Percentiles rank a stretch among this genome's conserved stretches.
These are phyloP conservation scores for Hypoxylon sp. DNA, from an alignment of 2,329 filamentous ascomycete genomes.

Conservation along the genomic window DNA sequence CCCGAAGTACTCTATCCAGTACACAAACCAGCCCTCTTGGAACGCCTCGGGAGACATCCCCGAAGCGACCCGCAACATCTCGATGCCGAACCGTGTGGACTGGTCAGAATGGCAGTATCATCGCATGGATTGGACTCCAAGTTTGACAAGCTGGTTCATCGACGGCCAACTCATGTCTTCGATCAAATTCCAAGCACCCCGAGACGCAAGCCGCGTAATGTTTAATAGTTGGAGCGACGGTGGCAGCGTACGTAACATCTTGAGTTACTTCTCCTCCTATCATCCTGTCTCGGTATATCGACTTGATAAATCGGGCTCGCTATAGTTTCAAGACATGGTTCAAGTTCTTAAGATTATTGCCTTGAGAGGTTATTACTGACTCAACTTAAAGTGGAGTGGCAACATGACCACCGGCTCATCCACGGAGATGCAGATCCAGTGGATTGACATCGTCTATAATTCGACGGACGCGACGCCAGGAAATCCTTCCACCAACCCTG, in stretches of 20 bases:
- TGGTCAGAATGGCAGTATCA: constrained; percentile 65
- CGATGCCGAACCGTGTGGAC: constrained; percentile 50
- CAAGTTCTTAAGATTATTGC: neutral
- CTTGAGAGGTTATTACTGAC: neutral
- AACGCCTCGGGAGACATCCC: constrained; percentile 56
- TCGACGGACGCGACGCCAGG: constrained; percentile 48
- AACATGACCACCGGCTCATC: constrained; percentile 53
- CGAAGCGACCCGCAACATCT: constrained; percentile 55
- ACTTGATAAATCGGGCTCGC: neutral
- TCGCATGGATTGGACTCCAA: constrained; percentile 63
- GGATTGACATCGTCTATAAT: constrained; percentile 63
- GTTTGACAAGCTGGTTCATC: constrained; percentile 62
- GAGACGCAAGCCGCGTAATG: constrained; percentile 58
- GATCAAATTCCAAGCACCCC: constrained; percentile 62
- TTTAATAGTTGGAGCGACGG: constrained; percentile 67
- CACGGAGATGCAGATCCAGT: constrained; percentile 63
- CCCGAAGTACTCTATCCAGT: constrained; percentile 54
- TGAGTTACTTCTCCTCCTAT: neutral
- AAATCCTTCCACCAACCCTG: constrained; percentile 33
- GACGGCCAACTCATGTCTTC: constrained; percentile 58
- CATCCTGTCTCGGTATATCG: neutral
- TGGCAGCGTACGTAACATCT: constrained; percentile 47
- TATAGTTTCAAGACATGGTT: neutral
- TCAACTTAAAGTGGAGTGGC: constrained; percentile 57
- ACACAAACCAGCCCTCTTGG: constrained; percentile 65